Evolutionary conservation across 2,329 filamentous ascomycete genomes (phyloP), one percentile per base, ranked within the genome.

Genomic region (Lasiodiplodia theobromae): DNA sequence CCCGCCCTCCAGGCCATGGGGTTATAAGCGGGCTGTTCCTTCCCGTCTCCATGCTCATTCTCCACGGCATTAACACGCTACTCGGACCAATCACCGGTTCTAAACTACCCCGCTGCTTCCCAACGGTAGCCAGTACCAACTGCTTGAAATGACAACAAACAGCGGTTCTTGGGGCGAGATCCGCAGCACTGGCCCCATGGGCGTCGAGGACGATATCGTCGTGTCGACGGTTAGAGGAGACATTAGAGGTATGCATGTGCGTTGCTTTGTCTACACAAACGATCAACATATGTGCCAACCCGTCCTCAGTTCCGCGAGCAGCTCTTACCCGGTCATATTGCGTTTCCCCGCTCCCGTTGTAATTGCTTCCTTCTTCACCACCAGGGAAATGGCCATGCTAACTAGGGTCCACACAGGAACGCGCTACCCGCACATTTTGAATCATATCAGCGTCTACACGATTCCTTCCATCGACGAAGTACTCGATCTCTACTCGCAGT

Each of bases 381-480:
- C 8, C 18, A 3, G 6, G 10, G 3, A 8, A 21, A 28, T 8
- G 14, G 10, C 16, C 12, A n/a, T 37, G 12, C 14, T 49, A 16
- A 40, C 52, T 49, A 7, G 49, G 8, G 2, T 49, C 2, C 8
- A 3, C 11, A 2, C 18, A 67, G 65, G 44, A 16, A 52, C n/a
- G 18, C 65, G 65, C 11, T 67, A 67, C 44, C 65, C 65, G 25
- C 65, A 67, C 54, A 53, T 67, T 44, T 37, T 67, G 37, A 67
- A 67, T n/a, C 54, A 58, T 14, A 49, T 38, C 31, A 57, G 53
- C n/a, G 37, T 37, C 14, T 67, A 52, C 44, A 52, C 44, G 1
- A 67, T 67, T 14, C 65, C 65, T 4, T 67, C 65, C 28, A 67
- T 67, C 11, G 65, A 67, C 40, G 65, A 67, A 40, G 54, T 67